Conservation (phyloP, 2,329 filamentous ascomycete species). For the Zalaria sp. region DNA sequence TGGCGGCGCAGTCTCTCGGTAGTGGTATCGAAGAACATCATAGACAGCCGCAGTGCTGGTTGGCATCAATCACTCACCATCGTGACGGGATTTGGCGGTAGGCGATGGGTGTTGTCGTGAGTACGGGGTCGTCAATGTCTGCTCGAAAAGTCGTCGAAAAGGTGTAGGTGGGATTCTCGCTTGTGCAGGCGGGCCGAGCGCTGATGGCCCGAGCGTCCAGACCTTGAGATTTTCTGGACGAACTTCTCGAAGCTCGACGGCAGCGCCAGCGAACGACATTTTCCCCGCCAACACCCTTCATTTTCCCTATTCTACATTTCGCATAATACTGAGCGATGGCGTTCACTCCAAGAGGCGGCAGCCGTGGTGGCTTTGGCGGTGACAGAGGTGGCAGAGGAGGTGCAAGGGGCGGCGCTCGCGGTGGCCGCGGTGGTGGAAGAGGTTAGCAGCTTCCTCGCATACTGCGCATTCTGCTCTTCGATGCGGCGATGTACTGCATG, state of each 20-base stretch:
- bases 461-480: not conserved
- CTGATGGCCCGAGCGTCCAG: too few relatives aligned
- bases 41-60: not conserved
- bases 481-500: not conserved
- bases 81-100: not conserved
- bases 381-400: constrained; percentile 11
- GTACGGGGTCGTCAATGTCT: too few relatives aligned
- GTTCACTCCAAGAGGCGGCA: constrained; percentile 25
- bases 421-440: constrained; percentile 15
- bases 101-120: not conserved
- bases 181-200: too few relatives aligned
- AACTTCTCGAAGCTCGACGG: too few relatives aligned
- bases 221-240: too few relatives aligned
- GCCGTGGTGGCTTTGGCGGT: constrained; percentile 9
- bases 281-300: too few relatives aligned
- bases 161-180: too few relatives aligned
- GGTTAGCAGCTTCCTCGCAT: constrained; percentile 5
- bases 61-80: not conserved
- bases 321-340: constrained; percentile 19
- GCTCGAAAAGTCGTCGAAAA: too few relatives aligned
- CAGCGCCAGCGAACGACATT: too few relatives aligned
- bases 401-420: constrained; percentile 12
- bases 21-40: not conserved
- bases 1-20: not conserved
- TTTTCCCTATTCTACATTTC: not conserved